A percentile compares a stretch with the other conserved stretches of the same genome.
These are phyloP conservation scores for Antarctomyces pellizariae DNA, from an alignment of 495 filamentous ascomycete genomes.

Conservation along the genomic window DNA sequence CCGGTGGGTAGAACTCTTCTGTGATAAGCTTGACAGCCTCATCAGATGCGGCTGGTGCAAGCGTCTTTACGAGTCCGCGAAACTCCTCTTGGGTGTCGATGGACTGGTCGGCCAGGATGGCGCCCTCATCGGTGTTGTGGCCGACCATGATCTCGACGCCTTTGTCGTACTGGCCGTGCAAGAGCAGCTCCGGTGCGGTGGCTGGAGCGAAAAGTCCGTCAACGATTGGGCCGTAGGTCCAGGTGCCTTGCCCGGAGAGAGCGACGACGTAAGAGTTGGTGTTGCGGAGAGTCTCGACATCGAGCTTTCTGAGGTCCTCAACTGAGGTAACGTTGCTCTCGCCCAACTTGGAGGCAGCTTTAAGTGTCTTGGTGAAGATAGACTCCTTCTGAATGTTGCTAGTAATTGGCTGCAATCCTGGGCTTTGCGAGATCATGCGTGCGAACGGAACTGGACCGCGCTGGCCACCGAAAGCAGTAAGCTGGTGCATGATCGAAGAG, in stretches of 20 bases:
- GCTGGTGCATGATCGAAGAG: conserved; percentile 39
- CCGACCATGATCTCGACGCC: conserved; percentile 29
- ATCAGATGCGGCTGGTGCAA: neutral
- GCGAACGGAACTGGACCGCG: conserved; percentile 9
- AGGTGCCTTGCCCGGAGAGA: conserved; percentile 21
- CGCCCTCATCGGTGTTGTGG: conserved; percentile 31
- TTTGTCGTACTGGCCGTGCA: conserved; percentile 29
- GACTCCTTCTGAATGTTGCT: conserved; percentile 5
- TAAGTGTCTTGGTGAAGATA: conserved; percentile 8
- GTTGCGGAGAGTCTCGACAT: conserved; percentile 19
- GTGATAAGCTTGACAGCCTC: conserved; percentile 10
- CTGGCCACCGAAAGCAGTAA: conserved; percentile 29
- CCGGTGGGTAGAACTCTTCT: conserved; percentile 7
- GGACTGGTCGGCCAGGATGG: conserved; percentile 20
- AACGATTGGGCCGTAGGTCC: conserved; percentile 31
- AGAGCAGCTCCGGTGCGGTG: conserved; percentile 30
- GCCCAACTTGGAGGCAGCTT: conserved; percentile 1
- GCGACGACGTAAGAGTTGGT: conserved; percentile 28
- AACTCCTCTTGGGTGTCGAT: too few relatives aligned
- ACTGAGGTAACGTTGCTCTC: conserved; percentile 17
- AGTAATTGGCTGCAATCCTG: conserved; percentile 7
- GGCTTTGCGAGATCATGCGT: conserved; percentile 12
- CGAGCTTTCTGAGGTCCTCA: conserved; percentile 24
- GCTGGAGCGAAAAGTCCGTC: conserved; percentile 35
- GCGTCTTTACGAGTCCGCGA: conserved; percentile 1